Base-by-base conservation (phyloP, 192 early-diverging fungal genomes). In the Coemansia sp. region DNA sequence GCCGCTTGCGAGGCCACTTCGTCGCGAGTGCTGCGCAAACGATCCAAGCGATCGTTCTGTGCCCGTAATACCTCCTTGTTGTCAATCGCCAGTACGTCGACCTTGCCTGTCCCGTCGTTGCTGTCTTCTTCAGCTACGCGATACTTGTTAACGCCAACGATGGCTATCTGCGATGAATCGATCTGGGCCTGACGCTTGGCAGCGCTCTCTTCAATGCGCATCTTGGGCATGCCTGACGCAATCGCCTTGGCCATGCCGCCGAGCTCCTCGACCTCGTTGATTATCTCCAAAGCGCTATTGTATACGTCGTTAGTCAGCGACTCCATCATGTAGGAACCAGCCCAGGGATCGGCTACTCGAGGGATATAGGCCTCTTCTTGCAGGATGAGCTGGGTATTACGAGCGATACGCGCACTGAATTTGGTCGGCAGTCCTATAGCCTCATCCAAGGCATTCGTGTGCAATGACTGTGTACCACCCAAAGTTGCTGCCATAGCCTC, bases 81-180 rank as follows among this genome's bases (percentile, higher is more conserved):
- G 66, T 95, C 94, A 50, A 95, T 95, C 10, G 90, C 84, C 41
- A 89, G 83, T 16, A 93, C 90, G 35, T 80, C 78, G 8, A 80
- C 78, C n/a, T 48, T 65, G 17, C 72, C 73, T 3, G 66, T 42
- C 6, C 54, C 56, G n/a, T 24, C 56, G 42, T 59, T 57, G 6
- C 36, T 50, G n/a, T 90, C 90, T 53, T 89, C 82, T 11, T 56
- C 65, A 57, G 85, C 86, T 48, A 93, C 73, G 10, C 87, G 75
- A 81, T 92, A 95, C 84, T 95, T 95, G 85, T 95, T 95, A 42
- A 95, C 94, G 68, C 94, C 94, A 31, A 95, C 93, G 74, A 95
- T 94, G 24, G 87, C 84, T 65, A 93, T 90, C 80, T 92, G 86
- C n/a, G 85, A 86, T 39, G 94, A 95, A 69, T 95, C 94, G 45